Evolutionary conservation across 2,329 filamentous ascomycete genomes (phyloP).

Genomic region (Aspergillus sergii): DNA sequence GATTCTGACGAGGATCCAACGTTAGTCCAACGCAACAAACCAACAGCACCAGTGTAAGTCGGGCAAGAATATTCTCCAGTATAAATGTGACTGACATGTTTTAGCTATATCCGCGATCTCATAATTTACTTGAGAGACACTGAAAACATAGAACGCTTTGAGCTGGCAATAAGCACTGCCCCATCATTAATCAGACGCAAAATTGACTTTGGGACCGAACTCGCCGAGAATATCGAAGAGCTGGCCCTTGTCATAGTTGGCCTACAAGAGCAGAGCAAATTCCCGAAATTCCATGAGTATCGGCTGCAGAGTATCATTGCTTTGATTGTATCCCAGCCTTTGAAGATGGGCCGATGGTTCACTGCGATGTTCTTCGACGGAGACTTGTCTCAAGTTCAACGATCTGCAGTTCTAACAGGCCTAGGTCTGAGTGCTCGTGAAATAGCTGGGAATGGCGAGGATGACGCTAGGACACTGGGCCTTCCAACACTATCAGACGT

Average conservation of each 20-base stretch:
- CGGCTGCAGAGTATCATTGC: conserved; percentile 81
- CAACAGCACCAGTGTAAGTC: conserved; percentile 72
- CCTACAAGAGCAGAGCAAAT: conserved; percentile 81
- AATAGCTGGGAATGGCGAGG: conserved; percentile 72
- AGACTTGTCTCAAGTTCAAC: conserved; percentile 85
- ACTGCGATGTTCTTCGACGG: conserved; percentile 84
- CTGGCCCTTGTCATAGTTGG: conserved; percentile 76
- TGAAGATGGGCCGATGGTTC: conserved; percentile 80
- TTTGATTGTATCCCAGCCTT: conserved; percentile 73
- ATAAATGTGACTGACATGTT: conserved; percentile 16
- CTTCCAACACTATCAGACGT: conserved; percentile 38
- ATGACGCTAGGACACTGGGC: conserved; percentile 47
- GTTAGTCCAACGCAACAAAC: conserved; percentile 78
- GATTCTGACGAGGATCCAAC: conserved; percentile 95
- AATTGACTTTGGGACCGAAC: conserved; percentile 82
- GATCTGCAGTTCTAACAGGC: conserved; percentile 77
- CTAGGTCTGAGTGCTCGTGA: conserved; percentile 83
- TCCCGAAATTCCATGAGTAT: conserved; percentile 74
- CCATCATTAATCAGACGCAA: conserved; percentile 84
- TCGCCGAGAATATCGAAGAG: conserved; percentile 80
- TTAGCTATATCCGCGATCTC: conserved; percentile 77
- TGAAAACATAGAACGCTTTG: conserved; percentile 83
- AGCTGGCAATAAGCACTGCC: conserved; percentile 75
- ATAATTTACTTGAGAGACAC: conserved; percentile 76
- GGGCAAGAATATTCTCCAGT: neutral